phyloP scores from a whole-genome alignment of 2,329 filamentous ascomycete species.

The Pyricularia grisea region DNA sequence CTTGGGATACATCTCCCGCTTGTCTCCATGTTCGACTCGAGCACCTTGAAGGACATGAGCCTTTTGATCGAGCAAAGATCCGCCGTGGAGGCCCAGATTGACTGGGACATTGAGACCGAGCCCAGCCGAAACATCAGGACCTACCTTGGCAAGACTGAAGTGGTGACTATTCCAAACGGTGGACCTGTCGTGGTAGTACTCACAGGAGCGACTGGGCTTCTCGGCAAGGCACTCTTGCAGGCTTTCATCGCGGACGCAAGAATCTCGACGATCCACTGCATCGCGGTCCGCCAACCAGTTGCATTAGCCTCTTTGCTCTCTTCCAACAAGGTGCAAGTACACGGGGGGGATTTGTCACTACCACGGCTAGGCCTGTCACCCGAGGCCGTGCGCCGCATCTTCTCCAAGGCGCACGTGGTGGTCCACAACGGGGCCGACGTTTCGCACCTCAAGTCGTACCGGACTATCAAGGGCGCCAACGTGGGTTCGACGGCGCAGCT shows the following conservation, averaged over 20 bases:
- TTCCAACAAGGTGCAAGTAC: conserved; percentile 9
- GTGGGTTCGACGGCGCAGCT: not conserved
- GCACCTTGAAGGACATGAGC: conserved; percentile 29
- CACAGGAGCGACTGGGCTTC: conserved; percentile 30
- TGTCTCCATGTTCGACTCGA: conserved; percentile 24
- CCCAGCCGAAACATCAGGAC: not conserved
- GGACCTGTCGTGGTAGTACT: conserved; percentile 19
- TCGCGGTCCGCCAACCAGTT: not conserved
- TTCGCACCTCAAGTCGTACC: conserved; percentile 27
- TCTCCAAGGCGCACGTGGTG: conserved; percentile 8
- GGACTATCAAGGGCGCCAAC: not conserved
- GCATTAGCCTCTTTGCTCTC: not conserved
- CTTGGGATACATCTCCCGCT: conserved; percentile 23
- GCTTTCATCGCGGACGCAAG: conserved; percentile 15
- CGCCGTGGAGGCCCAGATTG: conserved; percentile 7
- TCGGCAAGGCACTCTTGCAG: conserved; percentile 27
- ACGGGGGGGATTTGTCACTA: conserved; percentile 3
- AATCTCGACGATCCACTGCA: not conserved
- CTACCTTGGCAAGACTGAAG: not conserved
- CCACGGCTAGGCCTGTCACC: conserved; percentile 14
- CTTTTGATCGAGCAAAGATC: conserved; percentile 13
- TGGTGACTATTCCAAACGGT: not conserved
- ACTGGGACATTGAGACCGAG: conserved; percentile 17
- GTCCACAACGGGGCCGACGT: conserved; percentile 41
- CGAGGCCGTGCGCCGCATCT: conserved; percentile 4